Percentiles rank a stretch among this genome's conserved stretches.
These are phyloP conservation scores for Camillea tinctor DNA, from an alignment of 2,329 filamentous ascomycete genomes.

Conservation along the genomic window DNA sequence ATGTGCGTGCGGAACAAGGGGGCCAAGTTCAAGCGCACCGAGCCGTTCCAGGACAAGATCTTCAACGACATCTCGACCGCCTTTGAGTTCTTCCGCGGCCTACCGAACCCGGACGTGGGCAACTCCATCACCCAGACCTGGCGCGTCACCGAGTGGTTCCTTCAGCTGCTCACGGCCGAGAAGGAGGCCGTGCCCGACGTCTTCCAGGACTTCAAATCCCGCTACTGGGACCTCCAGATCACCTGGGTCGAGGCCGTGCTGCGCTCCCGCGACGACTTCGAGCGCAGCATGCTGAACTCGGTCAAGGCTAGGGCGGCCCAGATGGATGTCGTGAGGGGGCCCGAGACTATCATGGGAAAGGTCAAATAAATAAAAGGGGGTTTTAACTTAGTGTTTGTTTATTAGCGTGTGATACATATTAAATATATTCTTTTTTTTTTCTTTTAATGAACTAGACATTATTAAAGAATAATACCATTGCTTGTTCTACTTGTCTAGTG, in stretches of 20 bases:
- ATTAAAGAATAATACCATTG: too few species aligned
- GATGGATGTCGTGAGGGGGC: slow-evolving; percentile 74
- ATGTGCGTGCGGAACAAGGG: slow-evolving; percentile 82
- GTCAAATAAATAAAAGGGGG: slow-evolving; percentile 68
- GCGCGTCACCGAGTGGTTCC: slow-evolving; percentile 84
- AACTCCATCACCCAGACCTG: slow-evolving; percentile 84
- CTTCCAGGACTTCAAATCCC: slow-evolving; percentile 78
- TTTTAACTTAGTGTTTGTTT: too few species aligned
- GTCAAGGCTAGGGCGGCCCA: slow-evolving; percentile 89
- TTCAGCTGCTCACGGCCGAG: slow-evolving; percentile 76
- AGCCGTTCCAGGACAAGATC: slow-evolving; percentile 90
- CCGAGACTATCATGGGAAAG: slow-evolving; percentile 93
- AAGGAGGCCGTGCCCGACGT: slow-evolving; percentile 70
- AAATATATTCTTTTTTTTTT: background rate
- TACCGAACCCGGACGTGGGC: slow-evolving; percentile 68
- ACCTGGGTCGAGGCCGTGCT: slow-evolving; percentile 94
- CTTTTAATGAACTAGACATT: background rate
- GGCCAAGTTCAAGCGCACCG: slow-evolving; percentile 80
- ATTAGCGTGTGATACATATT: background rate
- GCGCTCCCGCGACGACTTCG: slow-evolving; percentile 86
- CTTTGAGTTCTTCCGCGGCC: slow-evolving; percentile 81
- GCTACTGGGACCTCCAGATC: slow-evolving; percentile 92
- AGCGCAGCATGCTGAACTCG: slow-evolving; percentile 80
- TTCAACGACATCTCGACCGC: slow-evolving; percentile 88
- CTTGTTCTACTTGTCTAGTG: too few species aligned